These are phyloP conservation scores for Telfairia occidentalis DNA, from an alignment of 331 rosid genomes.

Conservation along the genomic window DNA sequence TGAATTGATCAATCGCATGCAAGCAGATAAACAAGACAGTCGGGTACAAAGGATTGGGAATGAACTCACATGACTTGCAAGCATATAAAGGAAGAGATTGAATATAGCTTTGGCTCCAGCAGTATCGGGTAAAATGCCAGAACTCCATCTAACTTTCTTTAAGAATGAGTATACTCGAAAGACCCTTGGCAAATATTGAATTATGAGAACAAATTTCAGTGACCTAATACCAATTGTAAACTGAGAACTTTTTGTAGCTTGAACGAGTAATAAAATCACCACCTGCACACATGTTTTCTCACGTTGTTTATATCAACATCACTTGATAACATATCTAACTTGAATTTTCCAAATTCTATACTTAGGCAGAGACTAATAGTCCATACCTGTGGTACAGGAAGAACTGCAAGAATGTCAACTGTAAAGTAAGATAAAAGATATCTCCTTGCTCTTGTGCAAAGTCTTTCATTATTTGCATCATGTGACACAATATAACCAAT, in stretches of 20 bases:
- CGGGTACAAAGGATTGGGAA: not conserved
- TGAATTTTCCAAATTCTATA: not conserved
- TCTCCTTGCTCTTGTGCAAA: not conserved
- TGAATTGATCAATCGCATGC: not conserved
- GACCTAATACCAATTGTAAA: not conserved
- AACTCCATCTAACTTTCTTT: conserved; percentile 5
- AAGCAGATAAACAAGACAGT: not conserved
- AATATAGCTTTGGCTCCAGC: conserved; percentile 20
- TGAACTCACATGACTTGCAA: conserved; percentile 27
- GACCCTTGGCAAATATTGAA: conserved; percentile 20
- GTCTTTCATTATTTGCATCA: not conserved
- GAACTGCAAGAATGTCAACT: not conserved
- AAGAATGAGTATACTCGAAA: conserved; percentile 14
- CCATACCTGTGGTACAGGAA: conserved; percentile 30
- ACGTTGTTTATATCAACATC: not conserved
- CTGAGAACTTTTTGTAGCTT: not conserved
- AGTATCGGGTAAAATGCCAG: conserved; percentile 13
- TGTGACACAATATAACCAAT: not conserved
- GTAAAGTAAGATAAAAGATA: not conserved
- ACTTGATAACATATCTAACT: not conserved
- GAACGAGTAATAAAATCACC: not conserved
- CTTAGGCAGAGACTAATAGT: not conserved
- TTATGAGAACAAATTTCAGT: not conserved
- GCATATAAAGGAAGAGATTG: conserved; percentile 25
- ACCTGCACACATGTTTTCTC: not conserved